Evolutionary conservation across 2,329 filamentous ascomycete genomes (phyloP).

Genomic region (Paracoccidioides brasiliensis): DNA sequence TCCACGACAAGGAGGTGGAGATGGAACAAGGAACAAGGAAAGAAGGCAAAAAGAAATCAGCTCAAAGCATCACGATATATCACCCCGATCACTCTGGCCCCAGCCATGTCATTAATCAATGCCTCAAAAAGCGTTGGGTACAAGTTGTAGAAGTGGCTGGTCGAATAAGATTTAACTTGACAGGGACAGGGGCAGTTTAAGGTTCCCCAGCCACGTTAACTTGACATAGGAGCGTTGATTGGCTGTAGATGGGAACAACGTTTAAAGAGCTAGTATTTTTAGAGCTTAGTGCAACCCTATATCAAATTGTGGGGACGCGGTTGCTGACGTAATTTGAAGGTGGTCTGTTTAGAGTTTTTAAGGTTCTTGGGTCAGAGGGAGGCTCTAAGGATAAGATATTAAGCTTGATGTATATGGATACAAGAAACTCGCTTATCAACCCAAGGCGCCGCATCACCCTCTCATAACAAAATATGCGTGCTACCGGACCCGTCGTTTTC

Average conservation of each 20-base stretch:
- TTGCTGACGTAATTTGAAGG: background rate
- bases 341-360: background rate
- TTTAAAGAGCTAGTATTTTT: background rate
- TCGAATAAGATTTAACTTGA: background rate
- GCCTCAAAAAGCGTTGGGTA: background rate
- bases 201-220: background rate
- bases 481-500: too few species aligned
- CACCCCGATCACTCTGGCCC: background rate
- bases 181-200: background rate
- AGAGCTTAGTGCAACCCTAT: background rate
- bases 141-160: background rate
- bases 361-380: background rate
- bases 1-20: background rate
- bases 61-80: background rate
- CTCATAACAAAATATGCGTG: too few species aligned
- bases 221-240: too few species aligned
- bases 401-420: slow-evolving; percentile 26
- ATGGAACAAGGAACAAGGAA: background rate
- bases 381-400: slow-evolving; percentile 22
- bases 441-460: too few species aligned
- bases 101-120: background rate
- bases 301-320: background rate
- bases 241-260: too few species aligned
- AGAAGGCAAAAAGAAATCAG: background rate
- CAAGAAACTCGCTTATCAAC: slow-evolving; percentile 16